phyloP scores from a whole-genome alignment of 2,329 filamentous ascomycete genomes.

The Nothophaeocryptopus gaeumannii region DNA sequence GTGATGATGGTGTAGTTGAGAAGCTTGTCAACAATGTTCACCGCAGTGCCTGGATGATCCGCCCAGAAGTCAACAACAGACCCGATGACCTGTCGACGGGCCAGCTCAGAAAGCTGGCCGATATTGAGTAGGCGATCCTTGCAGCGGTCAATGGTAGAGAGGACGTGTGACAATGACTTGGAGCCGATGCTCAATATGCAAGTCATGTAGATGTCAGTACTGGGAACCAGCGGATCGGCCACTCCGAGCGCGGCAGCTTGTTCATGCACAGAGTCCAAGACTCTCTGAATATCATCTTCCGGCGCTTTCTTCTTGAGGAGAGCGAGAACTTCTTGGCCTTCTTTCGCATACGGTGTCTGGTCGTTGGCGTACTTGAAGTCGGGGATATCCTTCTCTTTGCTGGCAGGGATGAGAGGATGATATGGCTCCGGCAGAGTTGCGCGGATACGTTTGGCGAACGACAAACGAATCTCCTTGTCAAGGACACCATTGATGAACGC shows the following conservation, averaged over 20 bases:
- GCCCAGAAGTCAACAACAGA: slow-evolving; percentile 92
- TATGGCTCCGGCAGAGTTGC: slow-evolving; percentile 86
- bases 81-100: slow-evolving; percentile 82
- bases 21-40: slow-evolving; percentile 92
- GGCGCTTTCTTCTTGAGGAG: slow-evolving; percentile 80
- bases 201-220: slow-evolving; percentile 90
- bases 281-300: slow-evolving; percentile 79
- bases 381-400: slow-evolving; percentile 92
- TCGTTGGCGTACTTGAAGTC: slow-evolving; percentile 86
- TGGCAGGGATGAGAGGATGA: slow-evolving; percentile 73
- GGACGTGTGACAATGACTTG: slow-evolving; percentile 92
- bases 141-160: slow-evolving; percentile 92
- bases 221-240: slow-evolving; percentile 73
- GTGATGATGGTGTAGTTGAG: slow-evolving; percentile 95
- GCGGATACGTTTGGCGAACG: slow-evolving; percentile 93
- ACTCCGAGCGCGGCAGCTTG: slow-evolving; percentile 68
- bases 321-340: slow-evolving; percentile 77
- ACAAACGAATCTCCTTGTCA: slow-evolving; percentile 95
- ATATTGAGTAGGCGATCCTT: slow-evolving; percentile 83
- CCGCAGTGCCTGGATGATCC: slow-evolving; percentile 84
- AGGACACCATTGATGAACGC: slow-evolving; percentile 87
- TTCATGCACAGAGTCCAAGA: slow-evolving; percentile 78
- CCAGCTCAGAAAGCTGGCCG: slow-evolving; percentile 69
- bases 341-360: slow-evolving; percentile 72
- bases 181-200: slow-evolving; percentile 89